Conservation (phyloP, 2,329 filamentous ascomycete species). For the Sphaerulina musiva region DNA sequence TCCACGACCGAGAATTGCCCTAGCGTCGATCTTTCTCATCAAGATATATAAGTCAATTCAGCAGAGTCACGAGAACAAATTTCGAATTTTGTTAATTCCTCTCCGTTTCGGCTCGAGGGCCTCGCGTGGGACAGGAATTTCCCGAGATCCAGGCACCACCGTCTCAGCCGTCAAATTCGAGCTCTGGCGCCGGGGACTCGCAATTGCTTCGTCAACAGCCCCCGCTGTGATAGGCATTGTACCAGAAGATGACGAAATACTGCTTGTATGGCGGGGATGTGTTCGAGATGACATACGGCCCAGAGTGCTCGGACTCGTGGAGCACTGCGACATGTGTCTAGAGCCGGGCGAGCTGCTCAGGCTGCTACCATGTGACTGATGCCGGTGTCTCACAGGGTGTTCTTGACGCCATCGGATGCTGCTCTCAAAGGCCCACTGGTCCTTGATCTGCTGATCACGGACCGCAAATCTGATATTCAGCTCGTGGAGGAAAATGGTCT, state of each 20-base stretch:
- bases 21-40: too few species aligned
- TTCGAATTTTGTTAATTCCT: neutral
- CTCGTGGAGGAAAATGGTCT: conserved; percentile 16
- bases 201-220: neutral
- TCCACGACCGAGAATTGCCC: too few species aligned
- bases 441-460: conserved; percentile 17
- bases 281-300: neutral
- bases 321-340: neutral
- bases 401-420: conserved; percentile 7
- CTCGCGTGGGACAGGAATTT: neutral
- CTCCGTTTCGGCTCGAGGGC: neutral
- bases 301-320: neutral
- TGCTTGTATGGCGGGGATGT: neutral
- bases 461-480: conserved; percentile 17
- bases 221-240: neutral
- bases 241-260: neutral
- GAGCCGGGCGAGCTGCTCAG: neutral
- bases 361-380: neutral
- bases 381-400: neutral
- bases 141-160: neutral
- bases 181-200: neutral
- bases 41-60: too few species aligned
- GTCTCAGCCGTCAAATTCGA: neutral
- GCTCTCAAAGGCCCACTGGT: conserved; percentile 12
- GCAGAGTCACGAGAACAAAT: neutral